Base-by-base conservation (phyloP, 2,329 filamentous ascomycete species). In the Diaporthe sp. region DNA sequence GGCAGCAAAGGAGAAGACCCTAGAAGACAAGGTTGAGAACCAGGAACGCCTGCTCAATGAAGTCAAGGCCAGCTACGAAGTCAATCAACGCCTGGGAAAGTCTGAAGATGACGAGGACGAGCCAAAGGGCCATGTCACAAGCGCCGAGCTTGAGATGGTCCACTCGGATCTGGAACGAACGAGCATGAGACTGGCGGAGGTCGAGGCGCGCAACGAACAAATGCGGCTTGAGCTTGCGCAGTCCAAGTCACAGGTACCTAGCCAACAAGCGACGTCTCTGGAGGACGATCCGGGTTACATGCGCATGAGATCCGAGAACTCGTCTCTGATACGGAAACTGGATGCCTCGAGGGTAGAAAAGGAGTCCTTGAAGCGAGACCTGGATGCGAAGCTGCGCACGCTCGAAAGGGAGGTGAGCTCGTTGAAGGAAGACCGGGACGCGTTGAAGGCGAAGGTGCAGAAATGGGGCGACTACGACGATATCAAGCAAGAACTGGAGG, bases 391-490 rank as follows among this genome's bases (percentile, higher is more conserved):
- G 79, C 84, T 97, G 65, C 92, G 95, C 75, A 90, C 91, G n/a
- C 86, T 96, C 22, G 96, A 98, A 84, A 89, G 96, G 77, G 94
- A 97, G 81, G 90, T 93, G 74, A 88, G 89, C 12, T 90, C 94
- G 75, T 86, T 98, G 25, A 93, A 93, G 80, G 91, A 94, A 44
- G 97, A 98, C 82, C 93, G 94, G 78, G 95, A 98, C 76, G 88
- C 89, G 37, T 87, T 98, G 74, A 94, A 93, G 81, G 87, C 89
- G 51, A 98, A 97, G 85, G 90, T 98, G 4, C 92, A 95, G 77
- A 97, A 94, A 82, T 97, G 95, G 92, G 92, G 92, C 79, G 97
- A 99, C 83, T 99, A 99, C 82, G 96, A 98, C 46, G 96, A 98
- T 75, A 92, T 99, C 65, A 98, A 97, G 85, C 94, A 97, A 78